Evolutionary conservation across 1,284 basidiomycete species (phyloP).

Genomic region (Ceratorhiza oryzae-sativae): DNA sequence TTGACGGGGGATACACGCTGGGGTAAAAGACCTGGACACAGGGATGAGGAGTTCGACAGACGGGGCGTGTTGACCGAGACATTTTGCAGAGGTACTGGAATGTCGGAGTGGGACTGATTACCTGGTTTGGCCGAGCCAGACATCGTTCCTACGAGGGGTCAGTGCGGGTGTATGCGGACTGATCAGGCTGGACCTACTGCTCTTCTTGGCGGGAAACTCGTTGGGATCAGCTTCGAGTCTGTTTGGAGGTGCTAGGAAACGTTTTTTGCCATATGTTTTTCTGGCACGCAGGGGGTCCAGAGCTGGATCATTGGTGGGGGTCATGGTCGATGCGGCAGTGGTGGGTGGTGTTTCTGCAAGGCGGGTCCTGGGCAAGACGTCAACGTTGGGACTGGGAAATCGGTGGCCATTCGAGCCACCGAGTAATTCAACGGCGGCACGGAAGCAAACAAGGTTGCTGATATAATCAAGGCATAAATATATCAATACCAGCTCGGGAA

Average conservation of each 20-base stretch:
- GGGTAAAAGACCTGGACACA: not conserved
- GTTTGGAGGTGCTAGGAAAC: not conserved
- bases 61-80: not conserved
- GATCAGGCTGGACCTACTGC: conserved; percentile 20
- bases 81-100: not conserved
- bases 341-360: not conserved
- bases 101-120: not conserved
- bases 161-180: conserved; percentile 30
- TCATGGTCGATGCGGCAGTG: not conserved
- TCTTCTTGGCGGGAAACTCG: not conserved
- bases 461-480: conserved; percentile 13
- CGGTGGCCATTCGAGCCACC: not conserved
- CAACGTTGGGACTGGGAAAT: not conserved
- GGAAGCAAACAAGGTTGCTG: conserved; percentile 34
- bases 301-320: not conserved
- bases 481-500: not conserved
- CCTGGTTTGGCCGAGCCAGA: not conserved
- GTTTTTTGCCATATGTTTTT: conserved; percentile 24
- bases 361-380: too few species aligned
- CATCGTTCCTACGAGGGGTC: not conserved
- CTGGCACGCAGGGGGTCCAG: not conserved
- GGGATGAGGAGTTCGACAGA: not conserved
- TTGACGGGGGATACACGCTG: conserved; percentile 2
- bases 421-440: conserved; percentile 20
- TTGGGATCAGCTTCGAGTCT: not conserved